These are phyloP conservation scores for Penicillium simplicissimum DNA, from an alignment of 495 filamentous ascomycete species.

Conservation along the genomic window DNA sequence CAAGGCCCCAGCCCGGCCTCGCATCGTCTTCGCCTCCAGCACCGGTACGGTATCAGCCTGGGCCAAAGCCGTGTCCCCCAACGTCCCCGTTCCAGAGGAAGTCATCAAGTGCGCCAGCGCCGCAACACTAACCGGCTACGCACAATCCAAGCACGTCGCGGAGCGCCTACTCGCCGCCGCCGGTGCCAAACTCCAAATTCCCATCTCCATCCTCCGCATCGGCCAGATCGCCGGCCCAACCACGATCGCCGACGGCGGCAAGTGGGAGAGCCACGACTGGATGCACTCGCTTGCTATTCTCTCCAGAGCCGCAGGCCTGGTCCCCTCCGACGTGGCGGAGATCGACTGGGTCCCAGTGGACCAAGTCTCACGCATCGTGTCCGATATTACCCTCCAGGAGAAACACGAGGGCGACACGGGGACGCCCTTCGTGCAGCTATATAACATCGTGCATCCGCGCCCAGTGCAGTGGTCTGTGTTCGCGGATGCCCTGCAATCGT, in stretches of 20 bases:
- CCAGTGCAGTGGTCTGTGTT: constrained; percentile 18
- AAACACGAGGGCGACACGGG: constrained; percentile 8
- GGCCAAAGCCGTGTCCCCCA: constrained; percentile 26
- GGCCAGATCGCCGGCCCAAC: constrained; percentile 56
- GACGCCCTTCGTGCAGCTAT: constrained; percentile 14
- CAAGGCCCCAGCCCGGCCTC: constrained; percentile 38
- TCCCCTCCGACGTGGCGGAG: constrained; percentile 18
- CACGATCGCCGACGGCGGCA: constrained; percentile 11
- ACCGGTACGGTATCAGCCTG: constrained; percentile 37
- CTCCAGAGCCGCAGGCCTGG: constrained; percentile 21
- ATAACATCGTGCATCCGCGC: constrained; percentile 29
- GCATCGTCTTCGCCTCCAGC: constrained; percentile 55
- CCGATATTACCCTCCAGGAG: constrained; percentile 17
- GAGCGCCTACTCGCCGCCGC: constrained; percentile 52
- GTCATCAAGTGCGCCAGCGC: constrained; percentile 39
- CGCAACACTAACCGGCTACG: constrained; percentile 47
- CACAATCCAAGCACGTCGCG: constrained; percentile 30
- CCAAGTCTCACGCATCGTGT: constrained; percentile 18
- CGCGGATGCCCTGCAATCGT: constrained; percentile 9
- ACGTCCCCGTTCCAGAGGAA: constrained; percentile 44
- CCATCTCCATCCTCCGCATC: constrained; percentile 48
- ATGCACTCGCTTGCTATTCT: constrained; percentile 25
- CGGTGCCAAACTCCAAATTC: constrained; percentile 36
- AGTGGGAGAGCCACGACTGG: constrained; percentile 33
- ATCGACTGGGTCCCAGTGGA: constrained; percentile 35